Evolutionary conservation across 1,284 basidiomycete species (phyloP).

Genomic region (Pterula multifida): DNA sequence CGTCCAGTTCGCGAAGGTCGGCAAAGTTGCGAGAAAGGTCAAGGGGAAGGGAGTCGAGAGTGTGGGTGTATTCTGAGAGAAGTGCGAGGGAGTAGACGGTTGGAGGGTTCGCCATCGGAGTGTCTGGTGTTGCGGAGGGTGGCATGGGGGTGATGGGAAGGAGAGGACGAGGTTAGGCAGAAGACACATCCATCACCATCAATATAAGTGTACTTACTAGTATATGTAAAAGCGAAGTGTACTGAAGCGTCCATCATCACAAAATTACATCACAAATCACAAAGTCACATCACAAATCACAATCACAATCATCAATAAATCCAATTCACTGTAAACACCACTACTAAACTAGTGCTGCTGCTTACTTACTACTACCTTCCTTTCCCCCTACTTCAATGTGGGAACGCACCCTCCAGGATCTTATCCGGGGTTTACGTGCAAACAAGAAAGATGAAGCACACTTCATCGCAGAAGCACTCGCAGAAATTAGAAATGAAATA

Average conservation of each 20-base stretch:
- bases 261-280: no score
- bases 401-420: constrained; percentile 87
- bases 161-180: neutral
- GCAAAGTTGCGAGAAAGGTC: constrained; percentile 92
- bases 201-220: no score
- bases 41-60: constrained; percentile 86
- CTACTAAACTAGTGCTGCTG: no score
- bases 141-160: neutral
- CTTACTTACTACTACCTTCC: no score
- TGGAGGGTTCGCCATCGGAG: neutral
- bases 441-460: constrained; percentile 77
- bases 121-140: neutral
- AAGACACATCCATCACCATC: no score
- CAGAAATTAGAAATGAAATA: constrained; percentile 87
- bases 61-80: constrained; percentile 79
- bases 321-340: no score
- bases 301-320: no score
- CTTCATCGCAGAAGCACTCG: constrained; percentile 71
- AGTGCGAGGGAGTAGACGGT: constrained; percentile 20
- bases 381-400: constrained; percentile 59
- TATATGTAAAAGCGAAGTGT: no score
- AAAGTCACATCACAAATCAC: no score
- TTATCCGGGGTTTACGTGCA: constrained; percentile 81
- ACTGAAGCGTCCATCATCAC: no score
- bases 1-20: constrained; percentile 95